Percentiles rank a stretch among this genome's conserved stretches.
These are phyloP conservation scores for Phytophthora tubulina DNA, from an alignment of 352 stramenopile genomes.

Conservation along the genomic window DNA sequence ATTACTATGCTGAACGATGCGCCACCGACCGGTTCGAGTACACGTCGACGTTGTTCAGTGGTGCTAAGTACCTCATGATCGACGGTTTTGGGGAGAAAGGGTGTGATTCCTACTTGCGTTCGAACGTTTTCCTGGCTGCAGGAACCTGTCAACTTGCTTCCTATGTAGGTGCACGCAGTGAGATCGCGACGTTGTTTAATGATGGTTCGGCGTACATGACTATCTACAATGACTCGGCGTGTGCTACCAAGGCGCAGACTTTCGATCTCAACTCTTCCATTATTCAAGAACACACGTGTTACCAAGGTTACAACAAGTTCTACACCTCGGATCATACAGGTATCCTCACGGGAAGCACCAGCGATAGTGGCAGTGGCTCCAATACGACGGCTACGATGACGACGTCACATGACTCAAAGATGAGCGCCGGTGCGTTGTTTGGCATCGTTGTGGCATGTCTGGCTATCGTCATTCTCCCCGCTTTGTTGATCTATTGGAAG, in stretches of 20 bases:
- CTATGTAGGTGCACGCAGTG: conserved; percentile 44
- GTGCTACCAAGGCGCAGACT: conserved; percentile 34
- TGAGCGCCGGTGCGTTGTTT: conserved; percentile 36
- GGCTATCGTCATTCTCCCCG: conserved; percentile 39
- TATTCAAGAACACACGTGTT: conserved; percentile 38
- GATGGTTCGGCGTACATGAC: conserved; percentile 52
- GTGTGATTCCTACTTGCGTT: conserved; percentile 38
- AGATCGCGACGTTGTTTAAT: conserved; percentile 45
- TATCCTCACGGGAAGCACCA: neutral
- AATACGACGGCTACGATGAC: conserved; percentile 7
- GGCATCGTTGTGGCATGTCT: conserved; percentile 44
- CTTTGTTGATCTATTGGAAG: conserved; percentile 40
- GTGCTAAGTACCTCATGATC: conserved; percentile 52
- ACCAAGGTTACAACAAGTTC: conserved; percentile 48
- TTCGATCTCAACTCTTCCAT: conserved; percentile 41
- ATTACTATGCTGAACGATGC: conserved; percentile 49
- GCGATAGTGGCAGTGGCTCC: conserved; percentile 18
- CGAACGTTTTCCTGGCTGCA: conserved; percentile 45
- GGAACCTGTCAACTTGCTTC: conserved; percentile 50
- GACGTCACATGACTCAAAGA: conserved; percentile 24
- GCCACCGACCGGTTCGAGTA: conserved; percentile 45
- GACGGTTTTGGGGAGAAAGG: conserved; percentile 38
- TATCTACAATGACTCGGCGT: conserved; percentile 53
- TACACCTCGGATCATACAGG: conserved; percentile 43
- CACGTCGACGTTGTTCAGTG: conserved; percentile 42